Percentiles rank a stretch among this genome's conserved stretches.
Evolutionary conservation across 2,329 filamentous ascomycete species (phyloP).

Genomic region (Paecilomyces formosus): DNA sequence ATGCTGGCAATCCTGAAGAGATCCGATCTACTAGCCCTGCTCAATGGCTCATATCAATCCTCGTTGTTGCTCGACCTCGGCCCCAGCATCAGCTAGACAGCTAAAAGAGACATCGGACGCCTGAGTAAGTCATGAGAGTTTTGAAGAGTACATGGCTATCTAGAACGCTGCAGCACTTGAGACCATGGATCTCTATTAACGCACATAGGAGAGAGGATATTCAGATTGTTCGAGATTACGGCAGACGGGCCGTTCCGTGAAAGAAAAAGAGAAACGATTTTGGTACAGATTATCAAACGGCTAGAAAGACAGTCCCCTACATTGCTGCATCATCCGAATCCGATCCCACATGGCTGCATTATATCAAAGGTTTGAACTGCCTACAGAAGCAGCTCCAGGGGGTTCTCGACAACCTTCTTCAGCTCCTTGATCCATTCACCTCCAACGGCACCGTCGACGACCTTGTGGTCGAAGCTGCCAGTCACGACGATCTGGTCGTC

Average conservation of each 20-base stretch:
- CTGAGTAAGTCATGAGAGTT: background rate
- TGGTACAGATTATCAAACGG: slow-evolving; percentile 30
- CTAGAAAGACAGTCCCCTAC: slow-evolving; percentile 10
- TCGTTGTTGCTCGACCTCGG: background rate
- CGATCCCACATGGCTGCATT: slow-evolving; percentile 6
- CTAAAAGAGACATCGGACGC: background rate
- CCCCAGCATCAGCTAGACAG: background rate
- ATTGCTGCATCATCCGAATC: slow-evolving; percentile 9
- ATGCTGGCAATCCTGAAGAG: background rate
- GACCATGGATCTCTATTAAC: background rate
- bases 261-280: slow-evolving; percentile 19
- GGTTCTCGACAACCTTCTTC: slow-evolving; percentile 98
- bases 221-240: background rate
- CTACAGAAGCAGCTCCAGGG: slow-evolving; percentile 87
- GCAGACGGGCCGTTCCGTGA: background rate
- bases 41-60: background rate
- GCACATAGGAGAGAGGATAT: background rate
- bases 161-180: background rate
- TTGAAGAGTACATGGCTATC: background rate
- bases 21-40: background rate
- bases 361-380: slow-evolving; percentile 4
- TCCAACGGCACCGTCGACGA: slow-evolving; percentile 91
- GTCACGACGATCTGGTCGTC: slow-evolving; percentile 96
- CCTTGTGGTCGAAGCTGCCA: slow-evolving; percentile 97
- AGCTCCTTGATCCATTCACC: slow-evolving; percentile 95